Conservation (phyloP, 1,139 yeast genomes). For the Protomyces pachydermus region DNA sequence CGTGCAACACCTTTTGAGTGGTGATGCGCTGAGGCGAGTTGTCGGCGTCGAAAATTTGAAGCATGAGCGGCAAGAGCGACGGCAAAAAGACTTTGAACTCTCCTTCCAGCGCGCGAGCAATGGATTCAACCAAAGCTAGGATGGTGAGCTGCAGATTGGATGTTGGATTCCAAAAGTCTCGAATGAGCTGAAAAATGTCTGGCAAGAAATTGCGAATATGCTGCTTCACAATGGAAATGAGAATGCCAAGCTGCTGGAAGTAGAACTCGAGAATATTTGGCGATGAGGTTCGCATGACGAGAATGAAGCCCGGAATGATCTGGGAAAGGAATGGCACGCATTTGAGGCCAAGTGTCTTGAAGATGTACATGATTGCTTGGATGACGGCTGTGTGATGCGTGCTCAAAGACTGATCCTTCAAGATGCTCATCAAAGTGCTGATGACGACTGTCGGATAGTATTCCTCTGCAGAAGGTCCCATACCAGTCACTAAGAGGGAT, state of each 20-base stretch:
- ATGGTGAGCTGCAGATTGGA: conserved; percentile 72
- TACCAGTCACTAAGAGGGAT: conserved; percentile 83
- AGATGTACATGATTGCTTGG: conserved; percentile 85
- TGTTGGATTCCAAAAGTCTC: conserved; percentile 57
- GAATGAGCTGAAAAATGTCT: conserved; percentile 69
- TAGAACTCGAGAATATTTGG: conserved; percentile 79
- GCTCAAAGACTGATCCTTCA: conserved; percentile 77
- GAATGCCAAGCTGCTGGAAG: conserved; percentile 78
- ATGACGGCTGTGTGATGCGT: conserved; percentile 86
- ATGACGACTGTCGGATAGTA: conserved; percentile 95
- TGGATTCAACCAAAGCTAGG: conserved; percentile 72
- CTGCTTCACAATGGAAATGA: conserved; percentile 78
- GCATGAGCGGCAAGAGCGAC: conserved; percentile 65
- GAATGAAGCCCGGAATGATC: conserved; percentile 79
- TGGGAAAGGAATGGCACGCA: conserved; percentile 83
- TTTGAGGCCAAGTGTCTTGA: conserved; percentile 78
- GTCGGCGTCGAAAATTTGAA: conserved; percentile 76
- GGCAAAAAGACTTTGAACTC: conserved; percentile 85
- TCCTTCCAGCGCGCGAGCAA: conserved; percentile 81
- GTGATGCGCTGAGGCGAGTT: conserved; percentile 56
- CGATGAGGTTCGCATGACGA: conserved; percentile 80
- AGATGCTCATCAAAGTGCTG: conserved; percentile 70
- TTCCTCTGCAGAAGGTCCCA: conserved; percentile 89
- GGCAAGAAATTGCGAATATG: conserved; percentile 79
- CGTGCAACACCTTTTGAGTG: conserved; percentile 70